Evolutionary conservation across 805 yeast species (phyloP).

Genomic region (Wickerhamomyces silvicola): DNA sequence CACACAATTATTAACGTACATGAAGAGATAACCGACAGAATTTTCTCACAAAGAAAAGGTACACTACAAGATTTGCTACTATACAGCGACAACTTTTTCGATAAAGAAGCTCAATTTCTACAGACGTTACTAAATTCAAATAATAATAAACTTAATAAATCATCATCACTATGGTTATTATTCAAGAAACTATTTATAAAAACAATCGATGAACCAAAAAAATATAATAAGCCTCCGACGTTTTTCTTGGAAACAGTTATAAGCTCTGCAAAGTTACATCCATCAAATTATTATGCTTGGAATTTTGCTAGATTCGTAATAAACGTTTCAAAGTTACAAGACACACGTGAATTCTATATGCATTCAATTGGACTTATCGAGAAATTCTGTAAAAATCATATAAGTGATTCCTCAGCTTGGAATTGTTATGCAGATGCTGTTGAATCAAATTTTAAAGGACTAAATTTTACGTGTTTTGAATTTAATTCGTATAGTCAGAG

Average conservation of each 20-base stretch:
- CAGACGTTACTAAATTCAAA: conserved; percentile 26
- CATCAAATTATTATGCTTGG: conserved; percentile 36
- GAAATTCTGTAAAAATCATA: conserved; percentile 21
- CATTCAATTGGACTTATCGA: conserved; percentile 4
- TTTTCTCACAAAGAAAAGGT: no score
- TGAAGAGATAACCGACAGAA: conserved; percentile 16
- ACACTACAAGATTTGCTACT: background rate
- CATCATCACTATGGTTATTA: conserved; percentile 32
- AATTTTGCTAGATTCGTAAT: conserved; percentile 27
- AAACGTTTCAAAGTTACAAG: conserved; percentile 14
- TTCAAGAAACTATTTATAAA: conserved; percentile 24
- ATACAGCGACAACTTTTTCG: conserved; percentile 8
- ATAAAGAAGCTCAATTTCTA: conserved; percentile 14
- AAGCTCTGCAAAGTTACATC: conserved; percentile 26
- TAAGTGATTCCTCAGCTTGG: conserved; percentile 32
- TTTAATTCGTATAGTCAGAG: conserved; percentile 6
- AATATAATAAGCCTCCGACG: background rate
- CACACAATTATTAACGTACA: conserved; percentile 27
- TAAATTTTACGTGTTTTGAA: conserved; percentile 9
- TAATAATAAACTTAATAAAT: conserved; percentile 29
- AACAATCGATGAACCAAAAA: background rate
- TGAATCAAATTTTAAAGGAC: conserved; percentile 4
- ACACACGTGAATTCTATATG: background rate
- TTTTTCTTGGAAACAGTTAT: conserved; percentile 18
- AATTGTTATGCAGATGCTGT: conserved; percentile 14